Evolutionary conservation across 1,284 basidiomycete genomes (phyloP).

Genomic region (Entoloma clypeatum): DNA sequence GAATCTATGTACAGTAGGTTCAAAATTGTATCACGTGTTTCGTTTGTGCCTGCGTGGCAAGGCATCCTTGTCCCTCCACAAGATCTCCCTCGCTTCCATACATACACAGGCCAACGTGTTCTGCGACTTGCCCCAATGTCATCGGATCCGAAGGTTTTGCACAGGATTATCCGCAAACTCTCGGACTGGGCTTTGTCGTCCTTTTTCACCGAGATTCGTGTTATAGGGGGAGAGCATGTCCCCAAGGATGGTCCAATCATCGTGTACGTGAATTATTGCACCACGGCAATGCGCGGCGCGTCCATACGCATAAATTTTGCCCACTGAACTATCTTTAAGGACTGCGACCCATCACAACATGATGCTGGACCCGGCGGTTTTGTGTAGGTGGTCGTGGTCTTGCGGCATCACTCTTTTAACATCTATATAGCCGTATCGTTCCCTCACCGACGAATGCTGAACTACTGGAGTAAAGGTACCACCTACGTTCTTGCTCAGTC

Average conservation of each 20-base stretch:
- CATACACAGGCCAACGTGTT: too few species aligned
- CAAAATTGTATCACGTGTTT: too few species aligned
- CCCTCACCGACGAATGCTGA: slow-evolving; percentile 74
- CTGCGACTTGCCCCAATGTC: slow-evolving; percentile 19
- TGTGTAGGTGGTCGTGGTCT: slow-evolving; percentile 53
- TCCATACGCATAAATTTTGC: too few species aligned
- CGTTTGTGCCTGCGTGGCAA: too few species aligned
- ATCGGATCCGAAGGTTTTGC: slow-evolving; percentile 34
- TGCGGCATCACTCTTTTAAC: slow-evolving; percentile 2
- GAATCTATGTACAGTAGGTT: too few species aligned
- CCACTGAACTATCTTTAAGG: slow-evolving; percentile 48
- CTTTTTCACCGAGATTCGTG: slow-evolving; percentile 84
- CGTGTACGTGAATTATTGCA: slow-evolving; percentile 53
- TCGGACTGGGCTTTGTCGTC: slow-evolving; percentile 74
- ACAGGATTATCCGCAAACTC: slow-evolving; percentile 55
- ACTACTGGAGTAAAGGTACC: slow-evolving; percentile 91
- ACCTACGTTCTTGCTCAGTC: slow-evolving; percentile 6
- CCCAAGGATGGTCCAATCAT: slow-evolving; percentile 82
- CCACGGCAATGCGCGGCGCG: too few species aligned
- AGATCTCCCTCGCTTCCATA: background rate
- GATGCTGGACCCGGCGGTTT: slow-evolving; percentile 82
- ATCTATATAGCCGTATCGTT: slow-evolving; percentile 61
- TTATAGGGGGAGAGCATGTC: slow-evolving; percentile 83
- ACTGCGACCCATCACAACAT: slow-evolving; percentile 89
- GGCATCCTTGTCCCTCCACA: too few species aligned